Conservation (phyloP, 2,329 filamentous ascomycete species). For the Neoscytalidium dimidiatum region DNA sequence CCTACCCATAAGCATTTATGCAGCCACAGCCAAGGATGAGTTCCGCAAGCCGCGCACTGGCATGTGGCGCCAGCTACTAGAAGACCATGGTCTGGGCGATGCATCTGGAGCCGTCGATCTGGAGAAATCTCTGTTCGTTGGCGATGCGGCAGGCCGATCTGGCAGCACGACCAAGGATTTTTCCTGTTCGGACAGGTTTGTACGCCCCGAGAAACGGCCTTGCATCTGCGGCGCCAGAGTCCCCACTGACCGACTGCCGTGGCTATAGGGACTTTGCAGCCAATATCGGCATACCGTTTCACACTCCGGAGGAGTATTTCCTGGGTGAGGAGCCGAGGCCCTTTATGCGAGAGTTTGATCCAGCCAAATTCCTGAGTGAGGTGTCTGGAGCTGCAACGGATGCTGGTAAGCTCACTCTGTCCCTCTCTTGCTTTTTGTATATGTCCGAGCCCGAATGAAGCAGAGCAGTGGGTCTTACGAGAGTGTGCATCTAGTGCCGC, state of each 20-base stretch:
- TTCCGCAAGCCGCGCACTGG: slow-evolving; percentile 85
- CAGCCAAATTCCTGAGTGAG: slow-evolving; percentile 54
- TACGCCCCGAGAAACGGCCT: slow-evolving; percentile 18
- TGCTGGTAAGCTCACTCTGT: slow-evolving; percentile 32
- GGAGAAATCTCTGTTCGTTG: slow-evolving; percentile 77
- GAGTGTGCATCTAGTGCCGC: slow-evolving; percentile 25
- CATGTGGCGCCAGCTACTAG: slow-evolving; percentile 77
- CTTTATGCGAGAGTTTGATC: slow-evolving; percentile 72
- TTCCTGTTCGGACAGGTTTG: slow-evolving; percentile 60
- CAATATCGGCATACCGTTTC: slow-evolving; percentile 78
- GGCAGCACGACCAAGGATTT: slow-evolving; percentile 54
- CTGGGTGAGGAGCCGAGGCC: slow-evolving; percentile 65
- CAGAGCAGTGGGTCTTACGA: background rate
- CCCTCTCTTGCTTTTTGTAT: slow-evolving; percentile 11
- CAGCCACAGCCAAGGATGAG: slow-evolving; percentile 77
- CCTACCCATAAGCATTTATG: slow-evolving; percentile 78
- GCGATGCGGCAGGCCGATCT: slow-evolving; percentile 71
- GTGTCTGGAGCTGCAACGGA: slow-evolving; percentile 30
- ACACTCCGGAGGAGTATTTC: slow-evolving; percentile 93
- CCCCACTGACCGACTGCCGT: background rate
- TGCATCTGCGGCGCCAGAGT: slow-evolving; percentile 21
- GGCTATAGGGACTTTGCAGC: slow-evolving; percentile 72
- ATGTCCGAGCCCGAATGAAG: background rate
- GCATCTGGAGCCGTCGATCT: slow-evolving; percentile 62
- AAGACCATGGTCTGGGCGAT: slow-evolving; percentile 52